phyloP scores from a whole-genome alignment of 1,139 yeast genomes.

The Zygotorulaspora mrakii region DNA sequence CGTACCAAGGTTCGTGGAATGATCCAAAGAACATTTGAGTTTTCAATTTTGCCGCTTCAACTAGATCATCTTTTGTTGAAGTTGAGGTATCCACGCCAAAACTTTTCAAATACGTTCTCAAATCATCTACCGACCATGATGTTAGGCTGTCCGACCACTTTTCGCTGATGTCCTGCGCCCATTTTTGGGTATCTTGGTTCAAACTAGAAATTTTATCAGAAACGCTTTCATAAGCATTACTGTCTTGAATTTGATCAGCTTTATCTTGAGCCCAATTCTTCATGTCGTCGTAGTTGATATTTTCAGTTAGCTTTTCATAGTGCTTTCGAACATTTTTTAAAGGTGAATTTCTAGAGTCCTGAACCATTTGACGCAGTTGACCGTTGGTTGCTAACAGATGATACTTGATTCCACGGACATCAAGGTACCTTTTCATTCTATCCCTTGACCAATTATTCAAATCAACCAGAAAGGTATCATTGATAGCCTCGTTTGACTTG shows the following conservation, averaged over 20 bases:
- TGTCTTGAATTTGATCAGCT: conserved; percentile 38
- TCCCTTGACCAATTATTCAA: conserved; percentile 48
- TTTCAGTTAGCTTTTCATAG: conserved; percentile 41
- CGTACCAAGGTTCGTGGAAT: conserved; percentile 27
- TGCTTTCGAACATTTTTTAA: conserved; percentile 36
- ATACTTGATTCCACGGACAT: conserved; percentile 48
- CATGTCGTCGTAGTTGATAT: conserved; percentile 45
- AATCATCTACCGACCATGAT: conserved; percentile 53
- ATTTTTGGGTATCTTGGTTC: conserved; percentile 25
- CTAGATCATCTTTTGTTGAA: conserved; percentile 46
- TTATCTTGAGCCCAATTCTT: conserved; percentile 41
- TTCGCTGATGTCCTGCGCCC: conserved; percentile 28
- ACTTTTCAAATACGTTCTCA: conserved; percentile 49
- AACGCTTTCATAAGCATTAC: conserved; percentile 38
- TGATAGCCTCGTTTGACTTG: conserved; percentile 39
- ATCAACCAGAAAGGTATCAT: conserved; percentile 46
- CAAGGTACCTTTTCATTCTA: conserved; percentile 49
- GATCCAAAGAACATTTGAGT: conserved; percentile 39
- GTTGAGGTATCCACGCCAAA: conserved; percentile 47
- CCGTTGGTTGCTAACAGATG: conserved; percentile 47
- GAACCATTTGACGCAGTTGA: conserved; percentile 48
- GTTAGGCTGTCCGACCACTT: conserved; percentile 41
- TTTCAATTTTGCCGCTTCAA: conserved; percentile 47
- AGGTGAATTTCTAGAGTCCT: conserved; percentile 44
- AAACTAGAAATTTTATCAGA: conserved; percentile 24